Evolutionary conservation across 768 basidiomycete genomes (phyloP).

Genomic region (Neoboletus magnificus): DNA sequence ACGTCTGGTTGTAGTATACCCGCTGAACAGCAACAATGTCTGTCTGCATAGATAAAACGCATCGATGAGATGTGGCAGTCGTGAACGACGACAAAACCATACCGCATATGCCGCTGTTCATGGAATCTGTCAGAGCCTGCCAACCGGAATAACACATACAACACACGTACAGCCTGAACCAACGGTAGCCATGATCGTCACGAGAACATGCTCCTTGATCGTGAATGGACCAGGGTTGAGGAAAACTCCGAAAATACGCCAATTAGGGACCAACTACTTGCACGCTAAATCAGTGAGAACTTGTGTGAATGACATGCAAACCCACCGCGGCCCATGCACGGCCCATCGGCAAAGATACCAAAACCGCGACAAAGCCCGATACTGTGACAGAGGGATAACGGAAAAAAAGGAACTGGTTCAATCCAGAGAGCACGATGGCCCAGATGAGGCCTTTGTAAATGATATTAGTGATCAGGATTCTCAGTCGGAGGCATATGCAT

Average conservation of each 20-base stretch:
- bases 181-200: slow-evolving; percentile 66
- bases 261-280: slow-evolving; percentile 45
- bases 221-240: slow-evolving; percentile 77
- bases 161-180: slow-evolving; percentile 33
- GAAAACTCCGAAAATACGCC: slow-evolving; percentile 54
- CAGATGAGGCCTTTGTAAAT: slow-evolving; percentile 35
- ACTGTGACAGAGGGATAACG: slow-evolving; percentile 51
- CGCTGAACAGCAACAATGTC: slow-evolving; percentile 74
- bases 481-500: background rate
- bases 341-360: slow-evolving; percentile 68
- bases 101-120: slow-evolving; percentile 46
- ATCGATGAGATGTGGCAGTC: background rate
- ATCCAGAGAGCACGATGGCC: slow-evolving; percentile 61
- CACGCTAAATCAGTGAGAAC: background rate
- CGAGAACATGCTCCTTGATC: slow-evolving; percentile 66
- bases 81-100: background rate
- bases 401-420: slow-evolving; percentile 79
- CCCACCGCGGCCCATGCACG: slow-evolving; percentile 53
- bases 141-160: slow-evolving; percentile 2
- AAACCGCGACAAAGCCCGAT: slow-evolving; percentile 58
- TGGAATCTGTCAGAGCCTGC: background rate
- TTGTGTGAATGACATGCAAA: background rate
- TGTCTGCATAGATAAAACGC: slow-evolving; percentile 33
- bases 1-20: slow-evolving; percentile 60
- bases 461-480: background rate